Conservation (phyloP, 2,329 filamentous ascomycete genomes). For the Sporothrix variecibatus region DNA sequence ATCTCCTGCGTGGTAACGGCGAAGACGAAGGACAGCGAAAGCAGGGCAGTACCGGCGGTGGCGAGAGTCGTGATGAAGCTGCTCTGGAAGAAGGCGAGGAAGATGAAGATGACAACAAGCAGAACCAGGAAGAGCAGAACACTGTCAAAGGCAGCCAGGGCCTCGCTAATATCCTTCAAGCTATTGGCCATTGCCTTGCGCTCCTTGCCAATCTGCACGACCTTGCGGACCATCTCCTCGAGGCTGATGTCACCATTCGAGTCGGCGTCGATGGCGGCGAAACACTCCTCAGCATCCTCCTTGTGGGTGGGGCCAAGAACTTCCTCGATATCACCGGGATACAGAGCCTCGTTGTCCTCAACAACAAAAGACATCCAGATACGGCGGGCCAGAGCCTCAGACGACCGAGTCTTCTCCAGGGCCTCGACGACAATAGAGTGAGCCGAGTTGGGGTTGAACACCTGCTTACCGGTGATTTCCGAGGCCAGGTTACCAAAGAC, state of each 20-base stretch:
- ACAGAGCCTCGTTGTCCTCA: conserved; percentile 80
- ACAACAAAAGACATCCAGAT: conserved; percentile 99
- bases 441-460: conserved; percentile 88
- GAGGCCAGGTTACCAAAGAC: conserved; percentile 91
- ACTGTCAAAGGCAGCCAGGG: conserved; percentile 85
- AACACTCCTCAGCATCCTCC: conserved; percentile 82
- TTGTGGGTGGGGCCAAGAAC: conserved; percentile 77
- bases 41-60: conserved; percentile 85
- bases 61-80: conserved; percentile 83
- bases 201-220: conserved; percentile 80
- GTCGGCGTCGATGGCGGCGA: conserved; percentile 78
- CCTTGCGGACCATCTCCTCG: conserved; percentile 90
- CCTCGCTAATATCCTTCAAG: conserved; percentile 97
- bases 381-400: conserved; percentile 88
- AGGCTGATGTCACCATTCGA: conserved; percentile 91
- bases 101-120: conserved; percentile 79
- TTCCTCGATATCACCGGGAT: conserved; percentile 78
- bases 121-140: conserved; percentile 80
- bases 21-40: conserved; percentile 97
- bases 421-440: conserved; percentile 89
- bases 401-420: conserved; percentile 78
- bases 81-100: conserved; percentile 85
- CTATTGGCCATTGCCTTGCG: conserved; percentile 86
- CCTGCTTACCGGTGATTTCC: conserved; percentile 92
- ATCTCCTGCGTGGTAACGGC: conserved; percentile 90